Evolutionary conservation across 2,329 filamentous ascomycete genomes (phyloP), one percentile per base, ranked within the genome.

Genomic region (Penicillium crustosum): DNA sequence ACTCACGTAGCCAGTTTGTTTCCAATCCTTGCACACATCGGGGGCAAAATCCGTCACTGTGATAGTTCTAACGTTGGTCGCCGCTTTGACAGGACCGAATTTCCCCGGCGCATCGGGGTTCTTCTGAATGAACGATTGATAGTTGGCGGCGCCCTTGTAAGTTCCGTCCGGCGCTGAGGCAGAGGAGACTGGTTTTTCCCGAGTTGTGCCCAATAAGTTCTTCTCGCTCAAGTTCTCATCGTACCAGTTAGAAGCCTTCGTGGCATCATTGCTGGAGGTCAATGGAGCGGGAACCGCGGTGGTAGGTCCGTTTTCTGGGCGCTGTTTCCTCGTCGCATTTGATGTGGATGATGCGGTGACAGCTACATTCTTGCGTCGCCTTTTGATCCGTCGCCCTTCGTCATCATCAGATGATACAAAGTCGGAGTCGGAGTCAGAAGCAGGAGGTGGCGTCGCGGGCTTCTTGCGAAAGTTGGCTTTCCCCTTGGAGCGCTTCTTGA

Each of bases 21-120:
- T 93, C 75, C 91, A 94, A 71, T 97, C 94, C 74, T 97, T 97
- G 77, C 94, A 99, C 0, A 96, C 90, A 65, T 97, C 93, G 0
- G 93, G 91, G 0, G 90, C 89, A 71, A 91, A 97, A 71, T 99
- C 94, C 33, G 87, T 96, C 7, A 93, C 84, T 0, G 93, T 97
- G 62, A 96, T 89, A 2, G 90, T 96, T 51, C 94, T 87, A 55
- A 99, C 88, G 68, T 97, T 97, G 1, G 90, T 90, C 0, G 93
- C 84, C 1, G 75, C 89, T 75, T 96, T 96, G 61, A 95, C 83
- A 0, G 94, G 94, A 0, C 94, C 94, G 31, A 96, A 88, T 36
- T 86, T 83, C 29, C 77, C 79, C 2, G 87, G 85, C 8, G 89
- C 87, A 71, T 95, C 83, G 19, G 90, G 87, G 66, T 93, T 93